Evolutionary conservation across 805 yeast species (phyloP).

Genomic region (Candida ascalaphidarum): DNA sequence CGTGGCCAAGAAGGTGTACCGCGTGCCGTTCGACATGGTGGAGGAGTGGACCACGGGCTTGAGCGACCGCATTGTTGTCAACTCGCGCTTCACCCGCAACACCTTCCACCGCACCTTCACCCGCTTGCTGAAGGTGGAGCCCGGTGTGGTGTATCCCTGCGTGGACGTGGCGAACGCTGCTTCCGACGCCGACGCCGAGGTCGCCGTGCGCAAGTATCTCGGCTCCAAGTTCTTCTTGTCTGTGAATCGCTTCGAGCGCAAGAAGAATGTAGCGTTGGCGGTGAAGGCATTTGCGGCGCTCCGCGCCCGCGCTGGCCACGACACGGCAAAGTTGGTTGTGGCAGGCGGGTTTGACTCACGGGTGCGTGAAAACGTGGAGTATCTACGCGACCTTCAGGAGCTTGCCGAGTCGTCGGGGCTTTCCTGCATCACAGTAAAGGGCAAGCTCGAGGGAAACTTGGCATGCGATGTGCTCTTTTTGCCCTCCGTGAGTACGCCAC

Average conservation of each 20-base stretch:
- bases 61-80: conserved; percentile 79
- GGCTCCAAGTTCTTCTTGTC: conserved; percentile 49
- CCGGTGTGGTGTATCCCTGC: conserved; percentile 70
- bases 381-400: conserved; percentile 50
- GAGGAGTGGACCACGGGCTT: conserved; percentile 75
- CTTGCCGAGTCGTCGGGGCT: conserved; percentile 40
- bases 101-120: conserved; percentile 62
- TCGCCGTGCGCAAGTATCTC: conserved; percentile 28
- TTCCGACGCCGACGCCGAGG: conserved; percentile 21
- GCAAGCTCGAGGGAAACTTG: conserved; percentile 26
- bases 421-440: conserved; percentile 35
- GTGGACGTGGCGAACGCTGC: conserved; percentile 37
- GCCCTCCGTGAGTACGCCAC: conserved; percentile 65
- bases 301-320: conserved; percentile 18
- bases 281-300: conserved; percentile 53
- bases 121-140: conserved; percentile 24
- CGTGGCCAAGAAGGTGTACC: conserved; percentile 51
- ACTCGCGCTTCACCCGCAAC: conserved; percentile 72
- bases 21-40: conserved; percentile 74
- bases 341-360: conserved; percentile 90
- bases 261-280: conserved; percentile 77
- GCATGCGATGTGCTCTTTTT: conserved; percentile 55
- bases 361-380: conserved; percentile 67
- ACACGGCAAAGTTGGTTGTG: conserved; percentile 40
- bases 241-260: conserved; percentile 81